Evolutionary conservation across 2,329 filamentous ascomycete species (phyloP).

Genomic region (Coniochaeta pulveracea): DNA sequence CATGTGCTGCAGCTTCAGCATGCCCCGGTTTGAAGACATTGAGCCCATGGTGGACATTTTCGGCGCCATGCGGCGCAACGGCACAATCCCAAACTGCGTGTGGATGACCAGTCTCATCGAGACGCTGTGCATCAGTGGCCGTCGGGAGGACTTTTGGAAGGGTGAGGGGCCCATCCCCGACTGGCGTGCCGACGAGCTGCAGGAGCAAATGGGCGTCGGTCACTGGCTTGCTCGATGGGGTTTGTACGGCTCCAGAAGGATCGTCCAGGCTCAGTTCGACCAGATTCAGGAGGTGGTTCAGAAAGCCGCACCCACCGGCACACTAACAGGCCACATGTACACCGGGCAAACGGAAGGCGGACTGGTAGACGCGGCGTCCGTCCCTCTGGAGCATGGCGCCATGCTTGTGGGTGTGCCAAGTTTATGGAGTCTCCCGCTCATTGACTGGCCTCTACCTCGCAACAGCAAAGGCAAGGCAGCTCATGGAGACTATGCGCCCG

Average conservation of each 20-base stretch:
- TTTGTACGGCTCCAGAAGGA: conserved; percentile 26
- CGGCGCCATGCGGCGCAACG: conserved; percentile 28
- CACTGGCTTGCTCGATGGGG: conserved; percentile 34
- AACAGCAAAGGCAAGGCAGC: conserved; percentile 18
- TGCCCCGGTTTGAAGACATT: conserved; percentile 32
- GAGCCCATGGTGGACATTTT: conserved; percentile 31
- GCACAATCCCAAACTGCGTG: conserved; percentile 27
- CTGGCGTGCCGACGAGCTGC: conserved; percentile 29
- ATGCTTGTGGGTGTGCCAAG: conserved; percentile 24
- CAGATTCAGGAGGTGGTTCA: conserved; percentile 23
- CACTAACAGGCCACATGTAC: conserved; percentile 24
- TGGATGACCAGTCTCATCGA: conserved; percentile 34
- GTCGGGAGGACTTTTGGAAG: conserved; percentile 29
- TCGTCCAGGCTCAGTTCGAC: conserved; percentile 32
- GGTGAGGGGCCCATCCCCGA: conserved; percentile 30
- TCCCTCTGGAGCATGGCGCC: conserved; percentile 19
- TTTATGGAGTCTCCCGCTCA: conserved; percentile 23
- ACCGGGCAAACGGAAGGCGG: conserved; percentile 23
- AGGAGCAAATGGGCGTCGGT: conserved; percentile 26
- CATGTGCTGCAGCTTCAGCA: conserved; percentile 32
- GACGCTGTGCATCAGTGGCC: conserved; percentile 29
- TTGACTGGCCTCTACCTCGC: conserved; percentile 21
- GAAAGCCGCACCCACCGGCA: conserved; percentile 23
- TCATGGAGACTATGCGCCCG: conserved; percentile 24
- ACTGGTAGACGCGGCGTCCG: conserved; percentile 23